Conservation (phyloP, 768 basidiomycete species). For the Kwoniella botswanensis region DNA sequence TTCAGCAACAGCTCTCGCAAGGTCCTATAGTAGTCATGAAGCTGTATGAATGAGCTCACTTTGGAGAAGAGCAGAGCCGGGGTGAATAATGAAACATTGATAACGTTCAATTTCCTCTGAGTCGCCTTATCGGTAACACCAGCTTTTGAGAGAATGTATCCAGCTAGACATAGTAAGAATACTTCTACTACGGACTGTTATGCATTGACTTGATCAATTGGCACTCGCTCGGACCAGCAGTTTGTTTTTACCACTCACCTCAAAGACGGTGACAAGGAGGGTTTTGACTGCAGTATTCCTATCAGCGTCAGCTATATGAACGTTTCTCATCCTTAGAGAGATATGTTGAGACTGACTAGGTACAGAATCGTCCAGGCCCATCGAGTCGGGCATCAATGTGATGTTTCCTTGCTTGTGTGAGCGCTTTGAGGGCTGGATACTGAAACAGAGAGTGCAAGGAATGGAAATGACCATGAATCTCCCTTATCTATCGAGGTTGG, state of each 20-base stretch:
- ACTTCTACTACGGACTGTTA: conserved; percentile 84
- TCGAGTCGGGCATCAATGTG: conserved; percentile 7
- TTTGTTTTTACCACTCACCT: conserved; percentile 58
- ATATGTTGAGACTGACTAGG: conserved; percentile 31
- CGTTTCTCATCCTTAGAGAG: background rate
- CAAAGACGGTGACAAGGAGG: conserved; percentile 67
- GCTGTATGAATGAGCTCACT: conserved; percentile 53
- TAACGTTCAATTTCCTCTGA: conserved; percentile 62
- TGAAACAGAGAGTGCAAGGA: background rate
- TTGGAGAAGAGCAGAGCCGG: conserved; percentile 83
- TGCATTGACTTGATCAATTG: background rate
- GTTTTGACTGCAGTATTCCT: conserved; percentile 54
- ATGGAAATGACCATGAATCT: background rate
- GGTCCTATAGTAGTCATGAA: no score
- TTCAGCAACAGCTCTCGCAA: conserved; percentile 2
- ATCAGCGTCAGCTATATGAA: background rate
- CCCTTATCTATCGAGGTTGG: background rate
- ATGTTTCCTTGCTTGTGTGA: background rate
- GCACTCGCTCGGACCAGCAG: background rate
- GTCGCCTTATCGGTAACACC: conserved; percentile 87
- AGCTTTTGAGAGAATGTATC: conserved; percentile 71
- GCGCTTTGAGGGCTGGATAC: background rate
- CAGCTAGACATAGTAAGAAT: conserved; percentile 80
- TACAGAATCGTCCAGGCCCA: conserved; percentile 28
- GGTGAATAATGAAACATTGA: conserved; percentile 80